A percentile compares a stretch with the other conserved stretches of the same genome.
These are phyloP conservation scores for Colletotrichum sp. DNA, from an alignment of 2,329 filamentous ascomycete species.

Conservation along the genomic window DNA sequence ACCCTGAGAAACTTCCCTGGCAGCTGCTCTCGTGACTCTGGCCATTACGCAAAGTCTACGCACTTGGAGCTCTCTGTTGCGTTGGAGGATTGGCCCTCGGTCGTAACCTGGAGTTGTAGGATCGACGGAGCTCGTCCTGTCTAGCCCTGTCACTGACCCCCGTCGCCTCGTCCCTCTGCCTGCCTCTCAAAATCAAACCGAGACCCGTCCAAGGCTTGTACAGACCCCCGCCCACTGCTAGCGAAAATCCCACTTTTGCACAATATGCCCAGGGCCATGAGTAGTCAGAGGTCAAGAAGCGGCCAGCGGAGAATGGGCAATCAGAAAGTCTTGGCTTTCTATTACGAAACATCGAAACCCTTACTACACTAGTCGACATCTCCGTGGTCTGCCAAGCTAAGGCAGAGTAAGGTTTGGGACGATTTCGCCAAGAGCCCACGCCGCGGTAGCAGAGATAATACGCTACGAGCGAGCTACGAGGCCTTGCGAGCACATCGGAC, in stretches of 20 bases:
- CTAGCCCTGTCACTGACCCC: neutral
- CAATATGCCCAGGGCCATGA: neutral
- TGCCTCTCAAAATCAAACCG: neutral
- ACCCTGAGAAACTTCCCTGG: neutral
- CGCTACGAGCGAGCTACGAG: neutral
- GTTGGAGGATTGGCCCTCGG: neutral
- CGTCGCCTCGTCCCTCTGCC: neutral
- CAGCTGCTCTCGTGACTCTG: neutral
- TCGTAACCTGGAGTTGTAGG: neutral
- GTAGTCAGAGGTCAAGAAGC: neutral
- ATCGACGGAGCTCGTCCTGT: neutral
- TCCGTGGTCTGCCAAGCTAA: neutral
- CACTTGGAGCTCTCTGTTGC: neutral
- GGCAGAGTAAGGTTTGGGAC: neutral
- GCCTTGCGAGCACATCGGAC: neutral
- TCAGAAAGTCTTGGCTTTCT: constrained; percentile 4
- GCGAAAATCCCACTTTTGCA: neutral
- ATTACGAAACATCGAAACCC: constrained; percentile 15
- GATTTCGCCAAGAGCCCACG: neutral
- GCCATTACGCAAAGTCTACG: neutral
- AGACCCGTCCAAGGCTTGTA: neutral
- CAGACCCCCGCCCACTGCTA: neutral
- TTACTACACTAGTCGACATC: constrained; percentile 18
- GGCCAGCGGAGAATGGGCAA: constrained; percentile 1
- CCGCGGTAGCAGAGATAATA: neutral